A percentile compares a stretch with the other conserved stretches of the same genome.
These are phyloP conservation scores for Celoporthe dispersa DNA, from an alignment of 2,329 filamentous ascomycete genomes.

Conservation along the genomic window DNA sequence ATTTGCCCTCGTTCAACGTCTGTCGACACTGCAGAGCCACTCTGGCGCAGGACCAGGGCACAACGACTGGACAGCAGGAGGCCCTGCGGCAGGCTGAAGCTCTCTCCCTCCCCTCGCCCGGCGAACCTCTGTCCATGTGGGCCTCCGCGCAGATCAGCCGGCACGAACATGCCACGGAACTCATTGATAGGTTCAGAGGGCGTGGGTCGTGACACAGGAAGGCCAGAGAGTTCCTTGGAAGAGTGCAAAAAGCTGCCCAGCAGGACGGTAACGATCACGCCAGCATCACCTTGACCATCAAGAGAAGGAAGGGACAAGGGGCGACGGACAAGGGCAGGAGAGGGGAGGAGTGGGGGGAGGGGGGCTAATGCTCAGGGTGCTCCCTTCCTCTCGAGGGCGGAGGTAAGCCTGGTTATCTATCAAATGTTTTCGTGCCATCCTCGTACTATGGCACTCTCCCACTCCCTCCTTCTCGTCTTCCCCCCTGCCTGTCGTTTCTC, in stretches of 20 bases:
- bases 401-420: not conserved
- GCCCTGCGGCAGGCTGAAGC: not conserved
- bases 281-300: not conserved
- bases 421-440: conserved; percentile 11
- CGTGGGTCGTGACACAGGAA: not conserved
- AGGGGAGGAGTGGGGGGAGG: too few relatives aligned
- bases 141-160: not conserved
- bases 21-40: not conserved
- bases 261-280: not conserved
- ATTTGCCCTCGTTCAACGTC: conserved; percentile 12
- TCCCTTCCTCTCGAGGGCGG: not conserved
- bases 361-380: not conserved
- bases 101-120: not conserved
- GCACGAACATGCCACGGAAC: not conserved
- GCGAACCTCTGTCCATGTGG: not conserved
- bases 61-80: conserved; percentile 4
- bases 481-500: conserved; percentile 8
- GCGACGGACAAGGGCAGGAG: not conserved
- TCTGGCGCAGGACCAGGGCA: not conserved
- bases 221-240: not conserved
- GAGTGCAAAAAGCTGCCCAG: not conserved
- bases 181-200: conserved; percentile 2
- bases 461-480: not conserved
- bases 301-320: not conserved
- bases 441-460: conserved; percentile 4